These are phyloP conservation scores for Fusarium sublunatum DNA, from an alignment of 2,329 filamentous ascomycete genomes.

Conservation along the genomic window DNA sequence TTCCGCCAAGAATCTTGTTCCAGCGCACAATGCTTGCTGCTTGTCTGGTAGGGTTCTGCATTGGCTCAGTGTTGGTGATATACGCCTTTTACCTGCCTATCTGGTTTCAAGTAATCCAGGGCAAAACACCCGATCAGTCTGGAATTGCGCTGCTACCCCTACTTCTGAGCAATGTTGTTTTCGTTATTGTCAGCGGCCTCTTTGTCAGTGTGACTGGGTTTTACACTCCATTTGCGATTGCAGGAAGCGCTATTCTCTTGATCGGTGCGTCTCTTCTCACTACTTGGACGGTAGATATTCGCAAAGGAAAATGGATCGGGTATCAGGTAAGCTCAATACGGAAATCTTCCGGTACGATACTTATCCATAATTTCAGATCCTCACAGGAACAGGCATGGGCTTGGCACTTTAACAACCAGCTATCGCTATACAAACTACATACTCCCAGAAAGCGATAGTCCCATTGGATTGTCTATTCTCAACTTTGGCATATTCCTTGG, in stretches of 20 bases:
- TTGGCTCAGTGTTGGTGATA: constrained; percentile 6
- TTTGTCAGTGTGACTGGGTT: constrained; percentile 16
- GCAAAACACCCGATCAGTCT: constrained; percentile 8
- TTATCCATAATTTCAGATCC: neutral
- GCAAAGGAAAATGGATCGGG: constrained; percentile 8
- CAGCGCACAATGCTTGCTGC: constrained; percentile 10
- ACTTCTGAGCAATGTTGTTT: constrained; percentile 9
- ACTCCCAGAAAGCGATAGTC: constrained; percentile 14
- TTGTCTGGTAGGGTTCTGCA: neutral
- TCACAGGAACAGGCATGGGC: constrained; percentile 16
- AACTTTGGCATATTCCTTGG: constrained; percentile 16
- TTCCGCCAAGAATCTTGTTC: constrained; percentile 5
- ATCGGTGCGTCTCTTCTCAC: constrained; percentile 7
- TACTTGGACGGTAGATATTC: constrained; percentile 13
- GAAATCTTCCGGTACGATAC: rapidly evolving
- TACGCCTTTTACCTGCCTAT: constrained; percentile 26
- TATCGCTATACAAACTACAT: constrained; percentile 18
- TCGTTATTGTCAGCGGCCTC: constrained; percentile 16
- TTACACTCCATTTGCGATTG: constrained; percentile 14
- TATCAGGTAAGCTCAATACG: constrained; percentile 11
- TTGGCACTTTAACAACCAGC: constrained; percentile 13
- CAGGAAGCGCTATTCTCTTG: constrained; percentile 3
- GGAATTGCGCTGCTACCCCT: constrained; percentile 12
- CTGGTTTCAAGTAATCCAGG: constrained; percentile 27
- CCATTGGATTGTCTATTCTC: constrained; percentile 14